These are phyloP conservation scores for Solanum virginianum DNA, from an alignment of 257 asterid genomes.

Conservation along the genomic window DNA sequence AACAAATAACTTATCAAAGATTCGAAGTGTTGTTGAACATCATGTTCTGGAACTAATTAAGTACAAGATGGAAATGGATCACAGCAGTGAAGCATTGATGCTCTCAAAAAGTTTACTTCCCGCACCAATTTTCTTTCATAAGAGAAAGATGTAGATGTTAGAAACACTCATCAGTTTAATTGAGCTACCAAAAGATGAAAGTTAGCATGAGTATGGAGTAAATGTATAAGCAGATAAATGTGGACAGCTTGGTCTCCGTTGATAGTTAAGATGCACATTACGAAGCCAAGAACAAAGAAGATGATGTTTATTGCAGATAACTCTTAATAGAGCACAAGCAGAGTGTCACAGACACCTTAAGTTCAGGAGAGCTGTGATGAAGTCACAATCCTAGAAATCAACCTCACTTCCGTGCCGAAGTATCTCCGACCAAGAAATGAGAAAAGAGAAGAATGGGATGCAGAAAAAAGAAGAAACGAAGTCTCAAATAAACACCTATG, in stretches of 20 bases:
- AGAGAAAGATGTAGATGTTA: background rate
- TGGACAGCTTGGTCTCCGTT: background rate
- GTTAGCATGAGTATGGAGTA: background rate
- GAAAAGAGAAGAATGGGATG: background rate
- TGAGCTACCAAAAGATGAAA: background rate
- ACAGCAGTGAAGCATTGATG: background rate
- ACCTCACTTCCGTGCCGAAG: background rate
- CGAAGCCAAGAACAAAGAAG: background rate
- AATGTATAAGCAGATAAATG: background rate
- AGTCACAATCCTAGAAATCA: background rate
- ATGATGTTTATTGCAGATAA: background rate
- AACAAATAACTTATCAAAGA: background rate
- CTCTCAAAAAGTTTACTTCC: background rate
- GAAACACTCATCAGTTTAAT: background rate
- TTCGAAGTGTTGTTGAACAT: background rate
- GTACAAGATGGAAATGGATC: background rate
- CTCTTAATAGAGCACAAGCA: background rate
- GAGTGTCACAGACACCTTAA: background rate
- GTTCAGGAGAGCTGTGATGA: background rate
- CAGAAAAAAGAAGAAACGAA: background rate
- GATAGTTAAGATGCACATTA: background rate
- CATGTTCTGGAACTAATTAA: background rate
- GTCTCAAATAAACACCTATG: slow-evolving; percentile 36
- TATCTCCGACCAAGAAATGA: background rate
- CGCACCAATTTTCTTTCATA: background rate